These are phyloP conservation scores for Candolleomyces eurysporus DNA, from an alignment of 768 basidiomycete genomes.

Conservation along the genomic window DNA sequence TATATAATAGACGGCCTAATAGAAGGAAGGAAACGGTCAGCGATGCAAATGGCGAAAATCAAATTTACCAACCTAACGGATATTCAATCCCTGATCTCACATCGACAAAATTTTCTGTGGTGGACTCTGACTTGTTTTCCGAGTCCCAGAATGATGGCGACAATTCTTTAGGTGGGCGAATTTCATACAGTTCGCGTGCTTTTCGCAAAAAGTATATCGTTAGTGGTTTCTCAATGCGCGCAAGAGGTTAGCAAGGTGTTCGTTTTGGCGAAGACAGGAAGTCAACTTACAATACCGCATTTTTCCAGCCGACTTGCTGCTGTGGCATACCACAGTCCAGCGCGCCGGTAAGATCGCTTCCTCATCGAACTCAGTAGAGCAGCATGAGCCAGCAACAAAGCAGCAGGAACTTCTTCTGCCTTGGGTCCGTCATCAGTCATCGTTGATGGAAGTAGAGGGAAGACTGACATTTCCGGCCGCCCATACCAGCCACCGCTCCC, in stretches of 20 bases:
- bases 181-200: slow-evolving; percentile 62
- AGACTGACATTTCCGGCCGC: slow-evolving; percentile 75
- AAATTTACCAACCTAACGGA: slow-evolving; percentile 56
- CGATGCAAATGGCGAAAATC: not conserved
- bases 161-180: slow-evolving; percentile 50
- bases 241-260: slow-evolving; percentile 3
- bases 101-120: slow-evolving; percentile 51
- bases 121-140: slow-evolving; percentile 46
- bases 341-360: slow-evolving; percentile 56
- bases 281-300: slow-evolving; percentile 65
- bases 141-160: slow-evolving; percentile 84
- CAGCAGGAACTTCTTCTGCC: slow-evolving; percentile 82
- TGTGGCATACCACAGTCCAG: slow-evolving; percentile 76
- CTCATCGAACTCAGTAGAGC: slow-evolving; percentile 58
- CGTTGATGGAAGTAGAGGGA: slow-evolving; percentile 1
- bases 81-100: slow-evolving; percentile 76
- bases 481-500: slow-evolving; percentile 85
- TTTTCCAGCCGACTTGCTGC: slow-evolving; percentile 80
- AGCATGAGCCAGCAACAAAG: slow-evolving; percentile 78
- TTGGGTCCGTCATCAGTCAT: slow-evolving; percentile 36
- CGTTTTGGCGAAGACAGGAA: not conserved
- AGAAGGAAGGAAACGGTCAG: not conserved
- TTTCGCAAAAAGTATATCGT: slow-evolving; percentile 79
- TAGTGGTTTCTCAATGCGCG: slow-evolving; percentile 64
- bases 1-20: slow-evolving; percentile 82